A percentile compares a stretch with the other conserved stretches of the same genome.
Evolutionary conservation across 495 filamentous ascomycete species (phyloP).

Genomic region (Baudoinia panamericana): DNA sequence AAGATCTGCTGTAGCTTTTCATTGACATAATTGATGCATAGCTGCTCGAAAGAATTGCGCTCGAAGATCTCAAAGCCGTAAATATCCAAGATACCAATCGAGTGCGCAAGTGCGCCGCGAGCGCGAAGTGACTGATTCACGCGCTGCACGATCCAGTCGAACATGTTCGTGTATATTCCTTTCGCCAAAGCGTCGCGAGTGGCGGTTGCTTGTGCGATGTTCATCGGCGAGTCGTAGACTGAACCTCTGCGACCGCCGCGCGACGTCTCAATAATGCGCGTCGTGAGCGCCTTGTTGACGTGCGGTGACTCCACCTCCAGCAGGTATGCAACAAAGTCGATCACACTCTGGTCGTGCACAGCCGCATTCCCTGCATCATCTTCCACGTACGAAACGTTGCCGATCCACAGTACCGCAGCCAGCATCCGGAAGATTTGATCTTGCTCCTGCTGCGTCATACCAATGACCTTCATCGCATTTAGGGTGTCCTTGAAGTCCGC

Average conservation of each 20-base stretch:
- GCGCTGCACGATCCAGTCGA: constrained; percentile 95
- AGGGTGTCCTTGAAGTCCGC: constrained; percentile 87
- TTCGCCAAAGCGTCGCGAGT: constrained; percentile 88
- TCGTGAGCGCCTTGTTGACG: constrained; percentile 78
- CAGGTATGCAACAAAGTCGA: constrained; percentile 88
- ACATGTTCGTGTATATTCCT: constrained; percentile 93
- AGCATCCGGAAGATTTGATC: constrained; percentile 97
- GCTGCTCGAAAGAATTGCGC: constrained; percentile 96
- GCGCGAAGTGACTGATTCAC: constrained; percentile 83
- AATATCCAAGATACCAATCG: constrained; percentile 96
- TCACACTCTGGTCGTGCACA: constrained; percentile 74
- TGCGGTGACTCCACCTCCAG: constrained; percentile 72
- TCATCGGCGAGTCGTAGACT: constrained; percentile 84
- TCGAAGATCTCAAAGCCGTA: constrained; percentile 99
- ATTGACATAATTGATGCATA: constrained; percentile 99
- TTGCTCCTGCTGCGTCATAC: constrained; percentile 75
- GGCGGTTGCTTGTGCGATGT: constrained; percentile 79
- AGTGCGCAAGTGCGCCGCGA: constrained; percentile 58
- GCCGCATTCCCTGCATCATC: constrained; percentile 78
- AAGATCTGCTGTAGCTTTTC: constrained; percentile 99
- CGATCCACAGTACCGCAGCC: constrained; percentile 83
- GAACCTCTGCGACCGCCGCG: constrained; percentile 67
- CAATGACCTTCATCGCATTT: constrained; percentile 89
- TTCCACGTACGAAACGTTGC: constrained; percentile 80
- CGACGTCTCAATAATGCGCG: constrained; percentile 77